Conservation (phyloP, 2,329 filamentous ascomycete genomes). For the Fusarium sp. region DNA sequence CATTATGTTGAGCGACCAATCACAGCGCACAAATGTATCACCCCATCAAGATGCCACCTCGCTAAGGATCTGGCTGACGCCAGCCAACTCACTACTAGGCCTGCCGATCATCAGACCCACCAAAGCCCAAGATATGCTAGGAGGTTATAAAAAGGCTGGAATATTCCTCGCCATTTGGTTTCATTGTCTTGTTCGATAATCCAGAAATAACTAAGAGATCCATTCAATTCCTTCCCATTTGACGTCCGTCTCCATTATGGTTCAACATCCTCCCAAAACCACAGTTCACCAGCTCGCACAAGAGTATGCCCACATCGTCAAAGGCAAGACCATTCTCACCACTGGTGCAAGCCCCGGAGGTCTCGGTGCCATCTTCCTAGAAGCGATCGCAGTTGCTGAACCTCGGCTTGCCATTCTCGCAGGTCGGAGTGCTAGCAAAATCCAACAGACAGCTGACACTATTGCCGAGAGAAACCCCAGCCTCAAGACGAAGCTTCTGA, state of each 20-base stretch:
- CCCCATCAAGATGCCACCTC: too few relatives aligned
- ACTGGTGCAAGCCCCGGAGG: slow-evolving; percentile 19
- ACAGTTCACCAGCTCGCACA: slow-evolving; percentile 13
- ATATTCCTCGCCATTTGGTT: background rate
- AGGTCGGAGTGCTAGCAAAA: slow-evolving; percentile 10
- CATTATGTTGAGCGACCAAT: too few relatives aligned
- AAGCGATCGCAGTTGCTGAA: slow-evolving; percentile 8
- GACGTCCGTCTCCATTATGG: too few relatives aligned
- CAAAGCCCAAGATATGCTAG: too few relatives aligned
- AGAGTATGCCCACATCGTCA: slow-evolving; percentile 13
- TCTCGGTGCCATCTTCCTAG: slow-evolving; percentile 5
- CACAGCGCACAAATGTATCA: too few relatives aligned
- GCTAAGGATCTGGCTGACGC: slow-evolving; percentile 22
- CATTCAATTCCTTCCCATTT: too few relatives aligned
- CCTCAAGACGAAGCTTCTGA: background rate
- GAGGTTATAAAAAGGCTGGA: background rate
- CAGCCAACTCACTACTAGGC: background rate
- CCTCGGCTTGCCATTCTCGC: slow-evolving; percentile 7
- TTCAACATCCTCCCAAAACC: background rate
- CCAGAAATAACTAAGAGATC: too few relatives aligned
- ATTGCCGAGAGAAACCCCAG: background rate
- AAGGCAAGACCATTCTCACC: slow-evolving; percentile 18
- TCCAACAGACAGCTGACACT: slow-evolving; percentile 12
- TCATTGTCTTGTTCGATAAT: background rate
- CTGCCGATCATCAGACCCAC: background rate